These are phyloP conservation scores for Acanthamoeba healyi DNA, from an alignment of 208 protist genomes.

Conservation along the genomic window DNA sequence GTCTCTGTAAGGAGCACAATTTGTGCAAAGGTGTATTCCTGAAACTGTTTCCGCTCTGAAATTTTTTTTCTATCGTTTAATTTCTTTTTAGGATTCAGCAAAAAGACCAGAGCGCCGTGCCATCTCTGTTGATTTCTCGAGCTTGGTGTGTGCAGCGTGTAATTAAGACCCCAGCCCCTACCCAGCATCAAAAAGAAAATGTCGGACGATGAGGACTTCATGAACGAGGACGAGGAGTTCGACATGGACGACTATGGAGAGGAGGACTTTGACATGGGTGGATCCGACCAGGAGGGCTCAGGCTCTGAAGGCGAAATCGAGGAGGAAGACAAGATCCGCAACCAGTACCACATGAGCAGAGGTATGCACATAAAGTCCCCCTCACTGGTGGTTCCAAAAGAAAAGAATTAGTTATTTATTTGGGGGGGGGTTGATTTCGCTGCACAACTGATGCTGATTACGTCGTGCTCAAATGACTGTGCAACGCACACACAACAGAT, in stretches of 20 bases:
- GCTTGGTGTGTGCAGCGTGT: not conserved
- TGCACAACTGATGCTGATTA: not conserved
- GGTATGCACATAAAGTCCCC: constrained; percentile 49
- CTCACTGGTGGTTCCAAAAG: not conserved
- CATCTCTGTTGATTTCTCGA: not conserved
- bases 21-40: not conserved
- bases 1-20: too few species aligned
- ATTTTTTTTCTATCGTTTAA: not conserved
- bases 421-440: not conserved
- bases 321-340: constrained; percentile 91
- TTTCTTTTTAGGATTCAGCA: constrained; percentile 25
- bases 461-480: not conserved
- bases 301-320: constrained; percentile 84
- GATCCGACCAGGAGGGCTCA: not conserved
- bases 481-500: not conserved
- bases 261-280: not conserved
- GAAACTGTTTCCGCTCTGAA: not conserved
- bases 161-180: not conserved
- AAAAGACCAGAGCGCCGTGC: not conserved
- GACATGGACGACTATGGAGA: constrained; percentile 83
- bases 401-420: too few species aligned
- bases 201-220: constrained; percentile 70
- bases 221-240: constrained; percentile 76
- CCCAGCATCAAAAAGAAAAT: too few species aligned
- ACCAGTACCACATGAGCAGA: constrained; percentile 93